Conservation (phyloP, 768 basidiomycete species). For the Peribolospora kevripleyi region DNA sequence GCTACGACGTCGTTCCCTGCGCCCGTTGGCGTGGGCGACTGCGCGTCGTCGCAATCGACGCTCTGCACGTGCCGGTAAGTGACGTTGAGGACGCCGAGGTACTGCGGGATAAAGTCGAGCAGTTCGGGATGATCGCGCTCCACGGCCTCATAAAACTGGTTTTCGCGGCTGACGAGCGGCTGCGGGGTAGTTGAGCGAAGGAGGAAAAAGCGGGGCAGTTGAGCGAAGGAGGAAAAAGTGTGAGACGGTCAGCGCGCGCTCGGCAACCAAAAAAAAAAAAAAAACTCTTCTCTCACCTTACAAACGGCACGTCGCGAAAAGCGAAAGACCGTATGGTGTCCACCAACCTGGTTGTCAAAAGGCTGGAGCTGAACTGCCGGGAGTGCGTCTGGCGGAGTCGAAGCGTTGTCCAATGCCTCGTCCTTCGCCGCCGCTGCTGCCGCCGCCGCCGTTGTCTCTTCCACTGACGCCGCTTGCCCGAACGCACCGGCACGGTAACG, state of each 20-base stretch:
- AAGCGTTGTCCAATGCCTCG: not conserved
- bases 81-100: constrained; percentile 94
- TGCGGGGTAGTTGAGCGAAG: constrained; percentile 19
- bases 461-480: too few species aligned
- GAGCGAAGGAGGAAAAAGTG: constrained; percentile 5
- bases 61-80: constrained; percentile 56
- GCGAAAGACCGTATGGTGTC: constrained; percentile 89
- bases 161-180: constrained; percentile 91
- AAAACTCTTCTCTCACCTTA: constrained; percentile 39
- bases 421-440: not conserved
- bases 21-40: constrained; percentile 14
- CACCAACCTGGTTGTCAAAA: constrained; percentile 93
- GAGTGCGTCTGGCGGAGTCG: not conserved
- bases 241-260: not conserved
- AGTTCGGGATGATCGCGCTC: constrained; percentile 81
- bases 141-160: constrained; percentile 90
- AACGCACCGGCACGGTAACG: too few species aligned
- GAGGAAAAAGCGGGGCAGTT: constrained; percentile 3
- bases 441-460: too few species aligned
- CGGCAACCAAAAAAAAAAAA: not conserved
- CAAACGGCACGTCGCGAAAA: constrained; percentile 94
- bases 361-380: constrained; percentile 65
- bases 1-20: constrained; percentile 16
- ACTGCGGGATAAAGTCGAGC: constrained; percentile 84
- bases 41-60: not conserved